Percentiles rank a stretch among this genome's conserved stretches.
These are phyloP conservation scores for Myriosclerotinia curreyana DNA, from an alignment of 2,329 filamentous ascomycete genomes.

Conservation along the genomic window DNA sequence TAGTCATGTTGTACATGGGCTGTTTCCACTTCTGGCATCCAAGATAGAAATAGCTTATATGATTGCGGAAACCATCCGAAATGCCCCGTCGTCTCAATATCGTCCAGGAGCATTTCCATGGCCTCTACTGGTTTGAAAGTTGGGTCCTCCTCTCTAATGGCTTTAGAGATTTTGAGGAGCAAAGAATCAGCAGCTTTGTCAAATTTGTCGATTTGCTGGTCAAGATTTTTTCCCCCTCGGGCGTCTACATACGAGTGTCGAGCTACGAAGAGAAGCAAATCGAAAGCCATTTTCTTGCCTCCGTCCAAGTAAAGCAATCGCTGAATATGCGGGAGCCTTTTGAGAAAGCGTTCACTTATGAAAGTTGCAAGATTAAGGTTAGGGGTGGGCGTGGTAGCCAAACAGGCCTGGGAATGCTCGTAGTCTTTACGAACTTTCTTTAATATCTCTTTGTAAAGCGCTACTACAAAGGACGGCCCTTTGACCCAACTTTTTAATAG, in stretches of 20 bases:
- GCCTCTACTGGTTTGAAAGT: conserved; percentile 1
- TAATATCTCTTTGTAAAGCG: not conserved
- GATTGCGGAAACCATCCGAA: not conserved
- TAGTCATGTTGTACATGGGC: not conserved
- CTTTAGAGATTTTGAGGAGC: not conserved
- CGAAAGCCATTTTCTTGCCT: not conserved
- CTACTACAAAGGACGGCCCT: not conserved
- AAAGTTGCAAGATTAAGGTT: too few species aligned
- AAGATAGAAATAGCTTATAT: conserved; percentile 3
- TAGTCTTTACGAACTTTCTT: too few species aligned
- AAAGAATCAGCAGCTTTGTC: not conserved
- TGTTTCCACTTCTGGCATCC: conserved; percentile 14
- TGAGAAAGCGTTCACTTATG: not conserved
- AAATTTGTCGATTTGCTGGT: not conserved
- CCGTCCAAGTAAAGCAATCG: not conserved
- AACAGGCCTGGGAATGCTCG: too few species aligned
- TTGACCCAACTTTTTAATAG: not conserved
- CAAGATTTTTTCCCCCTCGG: too few species aligned
- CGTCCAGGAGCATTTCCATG: conserved; percentile 10
- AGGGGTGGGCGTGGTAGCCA: too few species aligned
- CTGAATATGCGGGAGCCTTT: not conserved
- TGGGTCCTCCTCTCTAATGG: not conserved
- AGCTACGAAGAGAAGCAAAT: not conserved
- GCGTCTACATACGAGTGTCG: not conserved
- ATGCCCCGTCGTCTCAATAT: not conserved